Evolutionary conservation across 306 rosid genomes (phyloP), one percentile per base, ranked within the genome.

Genomic region (Dryas octopetala): DNA sequence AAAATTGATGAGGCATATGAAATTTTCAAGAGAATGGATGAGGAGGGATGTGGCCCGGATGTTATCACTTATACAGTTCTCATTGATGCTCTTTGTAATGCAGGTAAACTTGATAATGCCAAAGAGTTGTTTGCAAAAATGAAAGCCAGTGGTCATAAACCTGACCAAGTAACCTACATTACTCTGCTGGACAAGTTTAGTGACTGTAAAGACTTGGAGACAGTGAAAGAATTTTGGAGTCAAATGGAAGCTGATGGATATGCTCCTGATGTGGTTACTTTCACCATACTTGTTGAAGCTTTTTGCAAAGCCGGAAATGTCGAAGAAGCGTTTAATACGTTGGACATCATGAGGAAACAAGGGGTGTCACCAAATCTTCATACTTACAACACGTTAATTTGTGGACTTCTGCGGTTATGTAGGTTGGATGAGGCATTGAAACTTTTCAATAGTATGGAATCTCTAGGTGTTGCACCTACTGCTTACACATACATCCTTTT

Each of bases 201-300:
- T 77, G 89, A 89, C 61, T 23, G 51, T 17, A 88, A 91, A 4
- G 88, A 95, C 74, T 78, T 95, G 84, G 88, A 80, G 11, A 41
- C 69, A 0, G 85, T 95, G 76, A 87, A 82, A 83, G 86, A 81
- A 48, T 76, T 91, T 80, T 90, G 97, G 96, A 74, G 68, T 62
- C 93, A 91, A 84, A 95, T 95, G 98, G 90, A 87, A 79, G 89
- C 83, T 19, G 96, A 95, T 78, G 98, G 93, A 65, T 95, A 95
- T 75, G 84, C 82, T 74, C 93, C 96, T 52, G 97, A 95, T 48
- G 96, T 95, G 62, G 91, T 90, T 75, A 85, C 96, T 55, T 95
- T 88, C 90, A 91, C 98, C 69, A 83, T 91, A 71, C 84, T 91
- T 46, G 82, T 86, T 40, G 88, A 84, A 79, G 95, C 97, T 76